These are phyloP conservation scores for Xylariaceae sp. DNA, from an alignment of 2,329 filamentous ascomycete genomes.

Conservation along the genomic window DNA sequence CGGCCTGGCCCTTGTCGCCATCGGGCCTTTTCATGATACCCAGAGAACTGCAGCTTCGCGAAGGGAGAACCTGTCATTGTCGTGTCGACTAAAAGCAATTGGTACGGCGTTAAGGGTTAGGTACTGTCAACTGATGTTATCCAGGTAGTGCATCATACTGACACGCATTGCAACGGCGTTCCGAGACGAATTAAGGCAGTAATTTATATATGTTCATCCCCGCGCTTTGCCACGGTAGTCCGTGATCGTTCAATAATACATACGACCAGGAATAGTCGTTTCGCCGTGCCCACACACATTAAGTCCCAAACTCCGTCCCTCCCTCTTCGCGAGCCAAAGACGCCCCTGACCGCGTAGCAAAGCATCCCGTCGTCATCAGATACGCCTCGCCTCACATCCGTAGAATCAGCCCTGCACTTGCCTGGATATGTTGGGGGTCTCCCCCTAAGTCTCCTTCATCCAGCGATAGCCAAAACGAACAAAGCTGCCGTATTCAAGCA, in stretches of 20 bases:
- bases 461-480: slow-evolving; percentile 7
- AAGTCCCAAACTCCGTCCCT: slow-evolving; percentile 21
- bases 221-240: slow-evolving; percentile 12
- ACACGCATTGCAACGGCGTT: slow-evolving; percentile 11
- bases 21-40: slow-evolving; percentile 13
- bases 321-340: slow-evolving; percentile 5
- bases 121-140: neutral
- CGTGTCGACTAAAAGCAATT: neutral
- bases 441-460: neutral
- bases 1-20: neutral
- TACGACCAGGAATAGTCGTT: slow-evolving; percentile 11
- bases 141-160: neutral
- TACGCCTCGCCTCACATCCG: slow-evolving; percentile 5
- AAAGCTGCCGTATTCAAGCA: slow-evolving; percentile 12
- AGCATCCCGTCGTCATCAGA: slow-evolving; percentile 11
- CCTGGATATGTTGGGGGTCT: slow-evolving; percentile 1
- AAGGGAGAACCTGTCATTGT: neutral
- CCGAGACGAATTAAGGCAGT: slow-evolving; percentile 7
- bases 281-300: slow-evolving; percentile 6
- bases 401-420: slow-evolving; percentile 1
- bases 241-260: slow-evolving; percentile 25
- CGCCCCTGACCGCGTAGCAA: slow-evolving; percentile 8
- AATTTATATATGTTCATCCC: slow-evolving; percentile 17
- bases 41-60: slow-evolving; percentile 9
- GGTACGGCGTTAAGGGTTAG: slow-evolving; percentile 11